A percentile compares a stretch with the other conserved stretches of the same genome.
These are phyloP conservation scores for Didymella arachidicola DNA, from an alignment of 2,329 filamentous ascomycete genomes.

Conservation along the genomic window DNA sequence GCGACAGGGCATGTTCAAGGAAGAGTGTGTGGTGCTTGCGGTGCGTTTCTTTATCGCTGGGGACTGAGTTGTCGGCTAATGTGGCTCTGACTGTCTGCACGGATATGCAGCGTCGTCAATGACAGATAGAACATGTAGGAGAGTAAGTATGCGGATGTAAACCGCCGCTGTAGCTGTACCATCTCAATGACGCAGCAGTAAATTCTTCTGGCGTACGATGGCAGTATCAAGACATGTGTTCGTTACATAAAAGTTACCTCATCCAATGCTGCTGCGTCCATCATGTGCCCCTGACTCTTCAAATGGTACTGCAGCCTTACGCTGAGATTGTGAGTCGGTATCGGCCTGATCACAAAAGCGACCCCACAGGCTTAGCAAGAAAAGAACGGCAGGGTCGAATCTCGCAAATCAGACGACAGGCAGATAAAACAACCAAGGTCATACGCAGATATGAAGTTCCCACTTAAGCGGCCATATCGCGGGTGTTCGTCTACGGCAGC, in stretches of 20 bases:
- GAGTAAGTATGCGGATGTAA: too few relatives aligned
- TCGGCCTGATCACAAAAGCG: background rate
- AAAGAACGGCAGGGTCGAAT: background rate
- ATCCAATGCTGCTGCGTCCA: too few relatives aligned
- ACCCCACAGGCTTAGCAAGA: background rate
- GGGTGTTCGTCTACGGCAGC: constrained; percentile 12
- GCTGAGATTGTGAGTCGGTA: background rate
- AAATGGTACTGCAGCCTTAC: background rate
- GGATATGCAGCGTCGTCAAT: too few relatives aligned
- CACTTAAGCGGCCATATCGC: constrained; percentile 9
- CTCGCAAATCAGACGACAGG: background rate
- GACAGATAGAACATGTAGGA: too few relatives aligned
- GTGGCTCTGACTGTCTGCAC: too few relatives aligned
- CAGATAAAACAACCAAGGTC: background rate
- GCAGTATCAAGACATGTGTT: too few relatives aligned
- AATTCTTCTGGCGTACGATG: too few relatives aligned
- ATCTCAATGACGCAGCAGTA: too few relatives aligned
- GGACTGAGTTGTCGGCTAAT: background rate
- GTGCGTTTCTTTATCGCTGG: constrained; percentile 47
- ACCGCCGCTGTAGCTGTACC: too few relatives aligned
- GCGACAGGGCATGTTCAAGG: constrained; percentile 51
- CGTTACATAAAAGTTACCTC: too few relatives aligned
- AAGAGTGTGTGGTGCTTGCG: constrained; percentile 53
- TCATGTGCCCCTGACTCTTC: too few relatives aligned
- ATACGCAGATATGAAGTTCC: background rate